A percentile compares a stretch with the other conserved stretches of the same genome.
These are phyloP conservation scores for Pulchroboletus neoregius DNA, from an alignment of 1,284 basidiomycete genomes.

Conservation along the genomic window DNA sequence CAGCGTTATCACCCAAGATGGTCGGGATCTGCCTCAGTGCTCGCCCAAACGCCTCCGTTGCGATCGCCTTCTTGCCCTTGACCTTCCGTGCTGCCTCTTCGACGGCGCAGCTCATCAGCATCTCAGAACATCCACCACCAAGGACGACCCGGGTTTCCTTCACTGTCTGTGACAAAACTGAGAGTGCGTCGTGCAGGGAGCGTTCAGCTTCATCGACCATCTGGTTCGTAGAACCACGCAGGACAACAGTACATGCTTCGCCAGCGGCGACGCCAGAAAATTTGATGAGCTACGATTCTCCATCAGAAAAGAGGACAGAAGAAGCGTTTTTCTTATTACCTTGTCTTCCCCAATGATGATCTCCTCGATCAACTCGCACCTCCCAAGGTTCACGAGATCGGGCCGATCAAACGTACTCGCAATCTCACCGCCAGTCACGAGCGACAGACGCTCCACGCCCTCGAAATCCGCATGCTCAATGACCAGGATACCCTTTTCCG, in stretches of 20 bases:
- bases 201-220: constrained; percentile 99
- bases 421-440: constrained; percentile 98
- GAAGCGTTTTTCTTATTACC: constrained; percentile 42
- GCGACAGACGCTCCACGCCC: constrained; percentile 92
- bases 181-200: constrained; percentile 95
- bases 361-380: constrained; percentile 95
- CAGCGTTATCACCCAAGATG: constrained; percentile 97
- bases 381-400: constrained; percentile 90
- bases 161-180: constrained; percentile 95
- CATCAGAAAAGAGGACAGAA: neutral
- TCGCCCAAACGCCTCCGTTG: constrained; percentile 86
- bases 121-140: constrained; percentile 97
- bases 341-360: constrained; percentile 99
- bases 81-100: constrained; percentile 85
- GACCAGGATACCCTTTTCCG: constrained; percentile 92
- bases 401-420: constrained; percentile 94
- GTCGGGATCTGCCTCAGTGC: constrained; percentile 95
- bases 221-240: constrained; percentile 94
- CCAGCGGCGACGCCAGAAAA: constrained; percentile 98
- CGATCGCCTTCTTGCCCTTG: constrained; percentile 94
- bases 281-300: constrained; percentile 78
- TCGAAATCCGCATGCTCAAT: constrained; percentile 99
- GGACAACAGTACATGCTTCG: constrained; percentile 97
- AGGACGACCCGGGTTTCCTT: constrained; percentile 94
- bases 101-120: constrained; percentile 94